phyloP scores from a whole-genome alignment of 2,329 filamentous ascomycete genomes.

The Penicillium sp. region DNA sequence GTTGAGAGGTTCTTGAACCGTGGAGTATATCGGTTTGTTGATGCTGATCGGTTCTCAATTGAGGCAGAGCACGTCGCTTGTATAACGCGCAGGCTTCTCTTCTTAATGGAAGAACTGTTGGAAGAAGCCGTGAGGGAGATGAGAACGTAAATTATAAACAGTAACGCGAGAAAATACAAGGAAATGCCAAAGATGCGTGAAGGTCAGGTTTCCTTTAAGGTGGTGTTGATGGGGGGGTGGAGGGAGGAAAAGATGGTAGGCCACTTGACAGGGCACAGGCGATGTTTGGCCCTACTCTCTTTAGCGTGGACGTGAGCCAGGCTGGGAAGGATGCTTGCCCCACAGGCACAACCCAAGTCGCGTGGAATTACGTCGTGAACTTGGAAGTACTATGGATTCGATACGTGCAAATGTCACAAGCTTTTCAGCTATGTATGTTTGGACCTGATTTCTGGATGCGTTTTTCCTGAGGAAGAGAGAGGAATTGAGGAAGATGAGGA shows the following conservation, averaged over 20 bases:
- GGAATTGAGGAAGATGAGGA: not conserved
- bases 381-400: conserved; percentile 1
- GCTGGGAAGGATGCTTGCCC: conserved; percentile 42
- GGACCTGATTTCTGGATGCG: conserved; percentile 7
- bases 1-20: conserved; percentile 22
- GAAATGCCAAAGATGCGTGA: conserved; percentile 18
- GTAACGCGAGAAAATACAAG: conserved; percentile 27
- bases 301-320: conserved; percentile 45
- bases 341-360: conserved; percentile 39
- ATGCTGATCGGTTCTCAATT: conserved; percentile 34
- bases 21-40: conserved; percentile 36
- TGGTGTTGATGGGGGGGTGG: conserved; percentile 26
- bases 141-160: conserved; percentile 14
- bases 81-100: conserved; percentile 20
- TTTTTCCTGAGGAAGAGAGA: conserved; percentile 2
- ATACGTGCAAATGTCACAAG: conserved; percentile 17
- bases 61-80: conserved; percentile 29
- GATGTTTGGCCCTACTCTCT: conserved; percentile 48
- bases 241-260: conserved; percentile 35
- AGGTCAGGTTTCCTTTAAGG: conserved; percentile 16
- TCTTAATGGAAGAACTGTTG: not conserved
- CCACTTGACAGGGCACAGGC: conserved; percentile 43
- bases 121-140: conserved; percentile 6
- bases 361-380: conserved; percentile 30
- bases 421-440: conserved; percentile 17